Conservation (phyloP, 208 protist species). For the Trypanosoma vivax region DNA sequence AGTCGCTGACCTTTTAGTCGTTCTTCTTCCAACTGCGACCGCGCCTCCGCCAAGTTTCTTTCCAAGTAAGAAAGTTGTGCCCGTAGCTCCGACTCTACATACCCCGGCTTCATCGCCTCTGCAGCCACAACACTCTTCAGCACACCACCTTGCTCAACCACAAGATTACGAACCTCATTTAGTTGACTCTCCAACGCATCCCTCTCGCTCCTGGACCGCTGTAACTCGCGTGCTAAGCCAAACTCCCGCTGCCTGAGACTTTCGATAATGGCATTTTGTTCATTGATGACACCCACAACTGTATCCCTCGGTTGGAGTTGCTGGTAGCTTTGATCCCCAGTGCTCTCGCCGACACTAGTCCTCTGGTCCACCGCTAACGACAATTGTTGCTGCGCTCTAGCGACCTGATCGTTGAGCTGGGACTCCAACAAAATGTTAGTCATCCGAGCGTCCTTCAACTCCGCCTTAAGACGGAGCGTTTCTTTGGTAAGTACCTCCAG, state of each 20-base stretch:
- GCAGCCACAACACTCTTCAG: conserved; percentile 27
- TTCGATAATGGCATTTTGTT: conserved; percentile 70
- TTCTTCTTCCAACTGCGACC: conserved; percentile 50
- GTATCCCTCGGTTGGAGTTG: no score
- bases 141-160: conserved; percentile 55
- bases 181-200: conserved; percentile 35
- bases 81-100: conserved; percentile 59
- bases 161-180: conserved; percentile 25
- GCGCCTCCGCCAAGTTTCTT: conserved; percentile 42
- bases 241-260: conserved; percentile 70
- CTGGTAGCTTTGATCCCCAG: not conserved
- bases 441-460: conserved; percentile 52
- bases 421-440: conserved; percentile 70
- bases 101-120: not conserved
- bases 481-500: conserved; percentile 60
- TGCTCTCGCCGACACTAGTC: not conserved
- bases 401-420: conserved; percentile 51
- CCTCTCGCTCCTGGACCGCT: conserved; percentile 34
- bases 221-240: conserved; percentile 50
- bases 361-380: not conserved
- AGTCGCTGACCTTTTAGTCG: conserved; percentile 30
- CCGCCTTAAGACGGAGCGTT: conserved; percentile 50
- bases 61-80: conserved; percentile 45
- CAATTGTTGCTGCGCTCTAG: conserved; percentile 29
- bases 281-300: conserved; percentile 51